Evolutionary conservation across 148 eudicot species (phyloP), one percentile per base, ranked within the genome.

Genomic region (Diospyros lotus): DNA sequence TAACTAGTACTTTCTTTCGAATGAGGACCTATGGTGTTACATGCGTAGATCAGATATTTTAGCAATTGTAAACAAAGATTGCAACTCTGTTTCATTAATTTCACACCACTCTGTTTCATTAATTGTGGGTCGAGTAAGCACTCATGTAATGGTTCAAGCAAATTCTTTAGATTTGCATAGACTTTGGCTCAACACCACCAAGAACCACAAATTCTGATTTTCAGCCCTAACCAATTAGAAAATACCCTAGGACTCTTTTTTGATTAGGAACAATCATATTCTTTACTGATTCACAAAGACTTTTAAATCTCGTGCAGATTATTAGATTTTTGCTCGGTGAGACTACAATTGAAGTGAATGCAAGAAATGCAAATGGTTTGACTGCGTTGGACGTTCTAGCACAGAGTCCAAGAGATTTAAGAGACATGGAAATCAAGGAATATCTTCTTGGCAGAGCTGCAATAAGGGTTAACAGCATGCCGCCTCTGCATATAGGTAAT

Each of bases 381-480:
- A 74, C 81, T n/a, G 73, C 81, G 60, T 42, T 74, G 45, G 77
- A 74, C 45, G 60, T 74, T 17, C 38, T 79, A 9, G 61, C 66
- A 63, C 77, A 52, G 61, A 67, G 69, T 51, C 73, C 73, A n/a
- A 53, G 74, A 42, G 77, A 79, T 63, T 2, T 74, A 44, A 74
- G 74, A 56, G 77, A 74, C 66, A 42, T 69, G 60, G 74, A 74
- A 52, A 69, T 75, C 56, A 60, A 73, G 43, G 45, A 60, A 67
- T 61, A 56, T 62, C 67, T 73, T 73, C 67, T 44, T 50, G 44
- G 56, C 13, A 15, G 58, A 9, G 18, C 63, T 44, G 15, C 67
- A 17, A 71, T 44, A 58, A 13, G 41, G 39, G 53, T 56, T 17
- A 9, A 40, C 38, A 45, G 43, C 39, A 59, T 39, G 9, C 54